Evolutionary conservation across 225 moss, liverwort and hornwort species (phyloP).

Genomic region (Pseudoscleropodium purum): DNA sequence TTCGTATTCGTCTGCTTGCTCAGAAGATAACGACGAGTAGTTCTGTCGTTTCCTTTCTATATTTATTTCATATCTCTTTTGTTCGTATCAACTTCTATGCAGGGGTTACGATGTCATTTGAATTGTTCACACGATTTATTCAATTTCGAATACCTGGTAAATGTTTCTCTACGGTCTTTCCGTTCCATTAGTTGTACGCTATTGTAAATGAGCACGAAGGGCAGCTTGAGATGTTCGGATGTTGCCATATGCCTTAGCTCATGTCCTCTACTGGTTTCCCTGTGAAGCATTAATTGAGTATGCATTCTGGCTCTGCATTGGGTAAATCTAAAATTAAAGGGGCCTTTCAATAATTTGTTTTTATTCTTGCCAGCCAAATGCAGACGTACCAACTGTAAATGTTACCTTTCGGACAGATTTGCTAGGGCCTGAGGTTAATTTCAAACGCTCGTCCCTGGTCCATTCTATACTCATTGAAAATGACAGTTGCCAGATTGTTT

Average conservation of each 20-base stretch:
- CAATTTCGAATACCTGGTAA: constrained; percentile 92
- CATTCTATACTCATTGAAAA: background rate
- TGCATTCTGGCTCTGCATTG: background rate
- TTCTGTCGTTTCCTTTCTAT: background rate
- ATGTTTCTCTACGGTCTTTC: background rate
- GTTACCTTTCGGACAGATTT: constrained; percentile 81
- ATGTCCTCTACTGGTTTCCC: background rate
- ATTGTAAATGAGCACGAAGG: background rate
- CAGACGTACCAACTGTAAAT: constrained; percentile 81
- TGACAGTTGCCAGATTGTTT: background rate
- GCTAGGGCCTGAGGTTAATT: constrained; percentile 63
- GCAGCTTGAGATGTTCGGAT: background rate
- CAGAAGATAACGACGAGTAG: background rate
- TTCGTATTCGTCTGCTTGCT: background rate
- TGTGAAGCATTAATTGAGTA: background rate
- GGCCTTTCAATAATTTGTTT: background rate
- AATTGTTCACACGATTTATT: constrained; percentile 85
- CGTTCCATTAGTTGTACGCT: background rate
- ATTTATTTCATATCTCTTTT: background rate
- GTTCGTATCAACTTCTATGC: constrained; percentile 5
- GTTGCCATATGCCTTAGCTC: background rate
- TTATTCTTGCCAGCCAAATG: constrained; percentile 38
- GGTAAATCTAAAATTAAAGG: background rate
- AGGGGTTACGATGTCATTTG: constrained; percentile 84
- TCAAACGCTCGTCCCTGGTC: background rate